These are phyloP conservation scores for Coniophora puteana DNA, from an alignment of 1,284 basidiomycete genomes.

Conservation along the genomic window DNA sequence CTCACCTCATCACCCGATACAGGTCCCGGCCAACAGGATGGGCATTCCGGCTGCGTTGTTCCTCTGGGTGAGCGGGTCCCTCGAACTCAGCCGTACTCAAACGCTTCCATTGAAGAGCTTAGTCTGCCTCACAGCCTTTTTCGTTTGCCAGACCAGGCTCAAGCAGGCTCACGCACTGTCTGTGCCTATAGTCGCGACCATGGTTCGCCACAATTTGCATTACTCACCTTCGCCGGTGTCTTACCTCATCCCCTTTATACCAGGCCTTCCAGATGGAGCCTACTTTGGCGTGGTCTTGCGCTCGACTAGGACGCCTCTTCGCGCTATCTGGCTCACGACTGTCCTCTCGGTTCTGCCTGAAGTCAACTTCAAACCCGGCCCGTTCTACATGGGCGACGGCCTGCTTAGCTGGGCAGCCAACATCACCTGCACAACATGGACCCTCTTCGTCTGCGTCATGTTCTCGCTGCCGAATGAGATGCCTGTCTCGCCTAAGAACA, in stretches of 20 bases:
- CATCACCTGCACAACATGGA: constrained; percentile 64
- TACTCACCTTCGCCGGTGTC: no score
- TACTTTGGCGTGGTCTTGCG: constrained; percentile 72
- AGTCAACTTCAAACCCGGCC: constrained; percentile 80
- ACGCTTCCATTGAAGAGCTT: constrained; percentile 38
- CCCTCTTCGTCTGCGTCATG: constrained; percentile 61
- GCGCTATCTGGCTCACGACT: constrained; percentile 79
- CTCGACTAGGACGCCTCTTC: constrained; percentile 72
- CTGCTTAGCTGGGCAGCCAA: constrained; percentile 64
- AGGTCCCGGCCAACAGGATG: constrained; percentile 68
- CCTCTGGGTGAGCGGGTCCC: constrained; percentile 57
- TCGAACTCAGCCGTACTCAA: constrained; percentile 27
- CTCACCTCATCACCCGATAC: constrained; percentile 46
- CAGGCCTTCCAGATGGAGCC: constrained; percentile 75
- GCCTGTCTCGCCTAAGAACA: constrained; percentile 65
- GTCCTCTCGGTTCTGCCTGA: constrained; percentile 72
- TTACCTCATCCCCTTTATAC: constrained; percentile 1
- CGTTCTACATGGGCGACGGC: constrained; percentile 79
- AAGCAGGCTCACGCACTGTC: constrained; percentile 83
- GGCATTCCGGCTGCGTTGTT: constrained; percentile 71
- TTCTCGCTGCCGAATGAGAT: constrained; percentile 66
- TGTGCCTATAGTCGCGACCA: constrained; percentile 89
- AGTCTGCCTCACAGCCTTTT: constrained; percentile 79
- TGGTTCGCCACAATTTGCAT: no score
- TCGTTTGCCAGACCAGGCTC: constrained; percentile 82